Base-by-base conservation (phyloP, 768 basidiomycete species). In the Trametes punicea region DNA sequence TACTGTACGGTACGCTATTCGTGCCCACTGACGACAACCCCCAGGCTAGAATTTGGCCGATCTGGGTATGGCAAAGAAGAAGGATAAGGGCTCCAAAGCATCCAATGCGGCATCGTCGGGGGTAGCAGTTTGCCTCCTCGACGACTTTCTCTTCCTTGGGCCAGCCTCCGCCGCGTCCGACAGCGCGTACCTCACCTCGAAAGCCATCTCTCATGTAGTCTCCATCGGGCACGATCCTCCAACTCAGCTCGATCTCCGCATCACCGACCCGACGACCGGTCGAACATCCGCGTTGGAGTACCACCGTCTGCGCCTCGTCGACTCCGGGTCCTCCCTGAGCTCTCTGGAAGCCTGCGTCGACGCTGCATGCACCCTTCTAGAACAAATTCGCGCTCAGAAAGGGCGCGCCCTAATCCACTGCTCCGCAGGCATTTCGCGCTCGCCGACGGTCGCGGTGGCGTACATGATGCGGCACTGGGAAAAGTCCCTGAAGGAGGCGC, bases 361-460 rank as follows among this genome's bases (percentile, higher is more conserved):
- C 25, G 46, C 26, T 55, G 64, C 61, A 9, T 26, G 15, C 31
- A 33, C 18, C 15, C 9, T 57, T 13, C 50, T 57, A 13, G 45
- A 57, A 27, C 44, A 46, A 8, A 38, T 50, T 3, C 23, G 48
- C n/a, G 56, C 29, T 11, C 25, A 68, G 16, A 68, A 64, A 7
- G 62, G 46, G 18, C 69, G 59, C 50, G 71, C 78, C 31, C 67
- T 79, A 6, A 72, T 79, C 0, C 78, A 79, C 52, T 79, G 78
- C 62, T 69, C 68, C 1, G 77, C 76, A 1, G 78, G 69, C 11
- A 71, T 79, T 7, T 79, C 76, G 3, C 74, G 78, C n/a, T 76
- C 75, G 8, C 78, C 77, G 2, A 73, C 67, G 8, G 56, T 79
- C 36, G 69, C 77, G 45, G 64, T 67, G 1, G 76, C 69, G 21